Evolutionary conservation across 1,139 yeast genomes (phyloP), one percentile per base, ranked within the genome.

Genomic region (Saccharomyces uvarum): DNA sequence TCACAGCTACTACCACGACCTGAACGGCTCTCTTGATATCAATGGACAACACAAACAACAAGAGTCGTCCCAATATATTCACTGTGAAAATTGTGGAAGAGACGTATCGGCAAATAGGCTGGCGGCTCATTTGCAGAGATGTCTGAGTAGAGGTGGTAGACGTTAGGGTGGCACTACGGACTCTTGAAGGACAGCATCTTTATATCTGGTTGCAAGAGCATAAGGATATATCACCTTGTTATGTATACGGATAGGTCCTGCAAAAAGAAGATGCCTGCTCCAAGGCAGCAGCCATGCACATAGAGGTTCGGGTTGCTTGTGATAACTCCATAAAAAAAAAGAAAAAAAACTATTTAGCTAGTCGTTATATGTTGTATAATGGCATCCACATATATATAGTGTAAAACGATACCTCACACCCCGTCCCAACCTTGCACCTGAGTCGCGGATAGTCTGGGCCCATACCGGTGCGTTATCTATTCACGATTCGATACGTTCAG

Each of bases 61-160:
- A 52, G 71, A 68, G 49, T 64, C 69, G 2, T 65, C 71, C n/a
- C 62, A 63, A 29, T 90, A 90, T 69, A 88, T 89, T 65, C 79
- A 75, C 56, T 93, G 99, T 71, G 78, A 80, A 14, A 86, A 86
- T 61, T 93, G 99, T 70, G 83, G 82, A 6, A 76, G 99, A 54
- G 88, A 86, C 65, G 86, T 93, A 14, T 93, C 97, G 0, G 97
- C 96, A 0, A 84, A 88, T 42, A 75, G 99, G 57, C 90, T 88
- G 75, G 97, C 98, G 2, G 91, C 88, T 52, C 99, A 93, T 70
- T 77, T 91, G 49, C 95, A 89, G 66, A 82, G 96, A 63, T 93
- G 99, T 66, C 72, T 90, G 42, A 88, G 83, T 32, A 86, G 88
- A 26, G 72, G 81, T 54, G 69, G 74, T 21, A 70, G 81, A 58